These are phyloP conservation scores for Mortierella alpina DNA, from an alignment of 192 early-diverging fungal genomes.

Conservation along the genomic window DNA sequence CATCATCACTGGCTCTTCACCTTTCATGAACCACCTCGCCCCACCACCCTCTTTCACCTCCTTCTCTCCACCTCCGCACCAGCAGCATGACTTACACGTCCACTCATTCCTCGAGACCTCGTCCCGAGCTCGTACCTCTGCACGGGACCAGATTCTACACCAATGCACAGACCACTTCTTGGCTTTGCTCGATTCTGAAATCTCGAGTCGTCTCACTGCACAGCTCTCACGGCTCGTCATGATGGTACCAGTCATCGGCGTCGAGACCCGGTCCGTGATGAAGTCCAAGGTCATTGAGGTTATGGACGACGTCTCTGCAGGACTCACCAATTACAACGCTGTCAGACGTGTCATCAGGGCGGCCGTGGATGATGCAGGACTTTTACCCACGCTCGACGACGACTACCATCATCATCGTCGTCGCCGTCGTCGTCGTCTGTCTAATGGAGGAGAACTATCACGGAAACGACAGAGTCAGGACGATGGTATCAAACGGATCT, in stretches of 20 bases:
- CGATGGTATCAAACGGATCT: background rate
- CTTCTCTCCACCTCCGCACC: background rate
- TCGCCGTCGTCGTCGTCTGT: background rate
- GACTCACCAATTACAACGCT: conserved; percentile 20
- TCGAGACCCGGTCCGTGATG: conserved; percentile 31
- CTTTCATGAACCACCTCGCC: too few relatives aligned
- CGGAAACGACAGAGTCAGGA: background rate
- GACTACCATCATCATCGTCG: background rate
- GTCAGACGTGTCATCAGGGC: conserved; percentile 14
- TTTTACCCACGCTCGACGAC: background rate
- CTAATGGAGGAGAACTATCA: background rate
- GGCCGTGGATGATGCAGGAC: conserved; percentile 31
- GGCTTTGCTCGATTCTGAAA: conserved; percentile 23
- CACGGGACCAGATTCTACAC: conserved; percentile 31
- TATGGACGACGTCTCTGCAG: conserved; percentile 3
- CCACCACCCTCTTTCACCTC: background rate
- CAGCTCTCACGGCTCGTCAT: conserved; percentile 31
- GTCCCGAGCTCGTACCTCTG: background rate
- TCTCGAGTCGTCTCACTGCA: conserved; percentile 13
- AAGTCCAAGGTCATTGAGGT: conserved; percentile 25
- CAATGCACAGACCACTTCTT: conserved; percentile 40
- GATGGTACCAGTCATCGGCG: conserved; percentile 37
- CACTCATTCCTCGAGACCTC: background rate
- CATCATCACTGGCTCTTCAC: too few relatives aligned
- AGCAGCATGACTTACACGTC: background rate